Base-by-base conservation (phyloP, 768 basidiomycete species). In the Kwoniella pini region DNA sequence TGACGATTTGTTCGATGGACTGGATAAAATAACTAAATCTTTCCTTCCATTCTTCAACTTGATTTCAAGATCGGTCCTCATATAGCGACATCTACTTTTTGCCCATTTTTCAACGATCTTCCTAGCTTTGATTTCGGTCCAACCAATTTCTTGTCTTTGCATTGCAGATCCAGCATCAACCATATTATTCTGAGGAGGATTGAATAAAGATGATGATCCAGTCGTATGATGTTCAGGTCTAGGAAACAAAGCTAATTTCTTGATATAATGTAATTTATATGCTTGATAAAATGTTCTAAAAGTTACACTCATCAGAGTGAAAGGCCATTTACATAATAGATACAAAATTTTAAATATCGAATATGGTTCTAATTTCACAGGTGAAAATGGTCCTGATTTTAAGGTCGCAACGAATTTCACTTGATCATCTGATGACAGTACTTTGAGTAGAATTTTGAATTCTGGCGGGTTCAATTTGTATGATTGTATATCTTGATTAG, bases 281-380 rank as follows among this genome's bases (percentile, higher is more conserved):
- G 88, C 87, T 30, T 85, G 81, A 56, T 82, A 85, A 3, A 85
- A 68, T 54, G 88, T 88, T n/a, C 87, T 81, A 1, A 84, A 81
- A 50, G 84, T 79, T 0, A 85, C 83, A 21, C 85, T 74, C 38
- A 87, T 76, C 9, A 88, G 81, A 3, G 78, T 80, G 52, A 87
- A 79, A 0, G 87, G 87, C 26, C 81, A 78, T 50, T 74, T 70
- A 2, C 71, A 56, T 30, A 87, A 75, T 0, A 81, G 74, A 1
- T 31, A 17, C 21, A 87, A 67, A 27, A 66, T 65, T 19, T 15
- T 24, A 17, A 44, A 22, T 3, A 28, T 46, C 26, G 45, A 24
- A 31, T 31, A 31, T 17, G 45, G 19, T 21, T 59, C 50, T 0
- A 64, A 33, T 83, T 74, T 33, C 75, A 76, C 12, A 46, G n/a